Conservation (phyloP, 1,284 basidiomycete genomes). For the Trichosporon sp. region DNA sequence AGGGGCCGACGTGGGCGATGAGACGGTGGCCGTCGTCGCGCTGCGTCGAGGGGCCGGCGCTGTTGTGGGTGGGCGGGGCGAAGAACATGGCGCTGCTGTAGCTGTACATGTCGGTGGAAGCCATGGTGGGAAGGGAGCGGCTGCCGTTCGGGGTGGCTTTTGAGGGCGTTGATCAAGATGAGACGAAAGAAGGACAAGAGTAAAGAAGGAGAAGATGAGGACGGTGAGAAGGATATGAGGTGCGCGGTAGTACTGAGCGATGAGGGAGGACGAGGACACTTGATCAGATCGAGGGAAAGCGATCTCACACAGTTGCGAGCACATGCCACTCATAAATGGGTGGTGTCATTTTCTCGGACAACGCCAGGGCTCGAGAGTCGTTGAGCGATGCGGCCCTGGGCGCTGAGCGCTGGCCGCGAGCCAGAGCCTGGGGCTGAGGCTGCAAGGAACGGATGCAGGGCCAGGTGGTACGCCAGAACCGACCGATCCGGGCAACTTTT, state of each 20-base stretch:
- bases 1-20: not conserved
- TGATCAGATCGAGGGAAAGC: constrained; percentile 1
- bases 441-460: not conserved
- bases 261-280: not conserved
- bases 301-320: constrained; percentile 2
- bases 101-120: not conserved
- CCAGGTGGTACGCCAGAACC: not conserved
- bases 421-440: not conserved
- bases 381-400: not conserved
- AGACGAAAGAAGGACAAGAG: not conserved
- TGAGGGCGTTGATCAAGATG: not conserved
- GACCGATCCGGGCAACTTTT: not conserved
- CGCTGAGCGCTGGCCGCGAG: no score
- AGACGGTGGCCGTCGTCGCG: not conserved
- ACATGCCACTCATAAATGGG: not conserved
- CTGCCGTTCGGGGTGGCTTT: not conserved
- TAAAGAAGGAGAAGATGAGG: not conserved
- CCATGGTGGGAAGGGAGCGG: not conserved
- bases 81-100: constrained; percentile 3
- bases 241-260: not conserved
- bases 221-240: not conserved
- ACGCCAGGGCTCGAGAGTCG: not conserved
- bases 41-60: not conserved
- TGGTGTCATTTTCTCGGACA: not conserved
- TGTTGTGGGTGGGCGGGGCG: constrained; percentile 1